Percentiles rank a stretch among this genome's conserved stretches.
Conservation (phyloP, 2,329 filamentous ascomycete species). For the Neocucurbitaria cava region DNA sequence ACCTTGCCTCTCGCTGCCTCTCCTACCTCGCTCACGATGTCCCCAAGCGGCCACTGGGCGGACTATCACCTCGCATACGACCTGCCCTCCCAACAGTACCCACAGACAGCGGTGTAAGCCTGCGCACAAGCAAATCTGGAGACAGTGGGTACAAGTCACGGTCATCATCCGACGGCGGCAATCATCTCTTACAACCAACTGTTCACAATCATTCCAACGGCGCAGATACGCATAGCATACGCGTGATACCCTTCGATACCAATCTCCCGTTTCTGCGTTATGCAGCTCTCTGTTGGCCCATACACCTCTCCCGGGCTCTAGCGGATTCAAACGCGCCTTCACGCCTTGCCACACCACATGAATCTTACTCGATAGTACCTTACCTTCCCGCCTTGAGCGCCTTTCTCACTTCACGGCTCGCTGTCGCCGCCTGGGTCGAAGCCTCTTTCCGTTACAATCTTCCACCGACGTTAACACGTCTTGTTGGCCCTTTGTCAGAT, state of each 20-base stretch:
- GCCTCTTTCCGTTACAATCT: conserved; percentile 41
- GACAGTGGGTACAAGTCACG: conserved; percentile 43
- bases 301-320: conserved; percentile 39
- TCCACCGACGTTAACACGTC: conserved; percentile 38
- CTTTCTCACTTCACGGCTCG: conserved; percentile 34
- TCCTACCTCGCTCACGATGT: conserved; percentile 36
- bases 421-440: conserved; percentile 41
- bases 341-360: not conserved
- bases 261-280: conserved; percentile 41
- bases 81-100: conserved; percentile 9
- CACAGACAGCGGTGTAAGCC: conserved; percentile 29
- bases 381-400: conserved; percentile 33
- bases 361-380: conserved; percentile 3
- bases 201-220: not conserved
- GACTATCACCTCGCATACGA: conserved; percentile 18
- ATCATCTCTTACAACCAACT: not conserved
- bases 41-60: conserved; percentile 33
- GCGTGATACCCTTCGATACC: conserved; percentile 28
- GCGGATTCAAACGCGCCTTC: not conserved
- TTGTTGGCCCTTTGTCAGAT: conserved; percentile 31
- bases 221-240: conserved; percentile 11
- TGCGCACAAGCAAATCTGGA: conserved; percentile 32
- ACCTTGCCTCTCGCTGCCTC: conserved; percentile 37
- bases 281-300: conserved; percentile 40
- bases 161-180: conserved; percentile 33